phyloP scores from a whole-genome alignment of 768 basidiomycete genomes.

The Xerocomellus intermedius region DNA sequence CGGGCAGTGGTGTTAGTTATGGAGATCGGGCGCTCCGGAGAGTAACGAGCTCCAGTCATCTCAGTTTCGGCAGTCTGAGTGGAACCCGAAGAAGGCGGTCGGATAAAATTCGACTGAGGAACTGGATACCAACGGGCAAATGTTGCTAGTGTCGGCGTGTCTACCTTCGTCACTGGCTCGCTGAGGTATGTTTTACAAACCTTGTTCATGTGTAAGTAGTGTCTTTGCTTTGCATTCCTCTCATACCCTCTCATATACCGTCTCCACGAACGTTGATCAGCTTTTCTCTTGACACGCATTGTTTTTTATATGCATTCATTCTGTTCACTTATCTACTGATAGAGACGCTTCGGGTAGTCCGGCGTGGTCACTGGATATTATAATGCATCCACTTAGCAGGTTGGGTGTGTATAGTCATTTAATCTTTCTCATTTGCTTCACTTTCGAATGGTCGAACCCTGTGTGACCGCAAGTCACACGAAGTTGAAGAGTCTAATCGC shows the following conservation, averaged over 20 bases:
- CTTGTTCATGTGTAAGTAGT: constrained; percentile 6
- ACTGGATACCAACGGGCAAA: constrained; percentile 59
- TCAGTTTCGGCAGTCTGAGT: constrained; percentile 83
- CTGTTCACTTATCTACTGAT: constrained; percentile 21
- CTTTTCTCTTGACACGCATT: constrained; percentile 9
- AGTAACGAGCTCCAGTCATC: constrained; percentile 85
- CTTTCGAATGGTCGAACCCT: not conserved
- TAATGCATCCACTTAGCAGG: not conserved
- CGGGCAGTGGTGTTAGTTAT: constrained; percentile 94
- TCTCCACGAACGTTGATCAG: constrained; percentile 6
- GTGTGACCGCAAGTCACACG: too few species aligned
- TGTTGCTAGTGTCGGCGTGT: constrained; percentile 53
- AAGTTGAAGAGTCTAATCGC: too few species aligned
- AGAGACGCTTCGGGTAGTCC: constrained; percentile 18
- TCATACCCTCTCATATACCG: constrained; percentile 30
- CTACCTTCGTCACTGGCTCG: not conserved
- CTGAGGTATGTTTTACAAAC: constrained; percentile 17
- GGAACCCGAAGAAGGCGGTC: constrained; percentile 56
- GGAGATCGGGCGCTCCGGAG: constrained; percentile 90
- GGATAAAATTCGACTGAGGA: constrained; percentile 59
- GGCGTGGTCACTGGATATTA: constrained; percentile 1
- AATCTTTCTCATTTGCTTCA: not conserved
- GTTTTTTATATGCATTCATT: constrained; percentile 13
- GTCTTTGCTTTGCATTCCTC: constrained; percentile 8
- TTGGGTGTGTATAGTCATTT: not conserved